These are phyloP conservation scores for Cymbopogon citratus DNA, from an alignment of 176 grass and related monocot genomes.

Conservation along the genomic window DNA sequence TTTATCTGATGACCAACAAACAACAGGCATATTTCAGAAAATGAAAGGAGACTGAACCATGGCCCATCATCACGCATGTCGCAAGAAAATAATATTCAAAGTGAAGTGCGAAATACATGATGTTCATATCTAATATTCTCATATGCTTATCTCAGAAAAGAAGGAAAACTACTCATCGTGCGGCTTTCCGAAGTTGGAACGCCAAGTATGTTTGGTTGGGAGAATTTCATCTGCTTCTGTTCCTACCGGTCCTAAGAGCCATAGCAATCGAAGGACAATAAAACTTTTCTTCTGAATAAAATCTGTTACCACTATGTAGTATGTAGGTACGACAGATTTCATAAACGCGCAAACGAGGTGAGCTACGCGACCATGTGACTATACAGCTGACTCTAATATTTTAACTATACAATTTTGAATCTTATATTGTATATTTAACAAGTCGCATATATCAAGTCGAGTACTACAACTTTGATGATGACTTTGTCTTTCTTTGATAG, in stretches of 20 bases:
- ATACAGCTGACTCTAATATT: too few relatives aligned
- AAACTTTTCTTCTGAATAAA: background rate
- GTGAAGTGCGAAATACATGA: background rate
- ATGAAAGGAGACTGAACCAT: background rate
- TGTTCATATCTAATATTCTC: background rate
- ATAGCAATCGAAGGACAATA: background rate
- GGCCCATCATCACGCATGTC: background rate
- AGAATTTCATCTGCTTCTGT: background rate
- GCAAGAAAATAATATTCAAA: background rate
- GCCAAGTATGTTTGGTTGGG: background rate
- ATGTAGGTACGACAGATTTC: too few relatives aligned
- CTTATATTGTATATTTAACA: too few relatives aligned
- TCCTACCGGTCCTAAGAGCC: background rate
- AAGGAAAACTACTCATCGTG: background rate
- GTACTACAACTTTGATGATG: too few relatives aligned
- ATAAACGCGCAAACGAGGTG: too few relatives aligned
- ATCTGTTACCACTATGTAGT: too few relatives aligned
- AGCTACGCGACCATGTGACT: too few relatives aligned
- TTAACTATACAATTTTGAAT: too few relatives aligned
- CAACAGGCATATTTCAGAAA: background rate
- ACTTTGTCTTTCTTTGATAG: too few relatives aligned
- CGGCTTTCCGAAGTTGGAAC: background rate
- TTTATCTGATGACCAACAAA: background rate
- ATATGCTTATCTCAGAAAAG: background rate
- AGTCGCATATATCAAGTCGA: too few relatives aligned